Evolutionary conservation across 2,329 filamentous ascomycete species (phyloP), one percentile per base, ranked within the genome.

Genomic region (Cyclaneusma minus): DNA sequence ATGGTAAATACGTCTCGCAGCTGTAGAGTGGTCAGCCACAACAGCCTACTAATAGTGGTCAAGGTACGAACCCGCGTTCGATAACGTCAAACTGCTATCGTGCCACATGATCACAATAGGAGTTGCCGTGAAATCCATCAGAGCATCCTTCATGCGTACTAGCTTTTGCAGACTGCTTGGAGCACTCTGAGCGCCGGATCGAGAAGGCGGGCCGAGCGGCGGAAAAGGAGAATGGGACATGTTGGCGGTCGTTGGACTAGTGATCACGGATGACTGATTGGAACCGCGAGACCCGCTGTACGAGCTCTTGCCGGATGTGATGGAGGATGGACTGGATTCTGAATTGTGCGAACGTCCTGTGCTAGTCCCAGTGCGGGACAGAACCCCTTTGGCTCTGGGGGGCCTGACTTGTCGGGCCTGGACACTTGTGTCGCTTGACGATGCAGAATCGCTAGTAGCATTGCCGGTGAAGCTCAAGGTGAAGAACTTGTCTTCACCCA

Each of bases 41-140:
- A 21, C 18, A 8, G n/a, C 18, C 8, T 21, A 21, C 52, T 24
- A 51, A 39, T 30, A 54, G 51, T 21, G 53, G 46, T 11, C 40
- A 37, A n/a, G 43, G 29, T 3, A 44, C 41, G 21, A 51, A 4
- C 76, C 75, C 37, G 64, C 67, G 41, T 87, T 87, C 4, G 78
- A 73, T 22, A 83, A 71, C 0, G 68, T 72, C 24, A 83, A 70
- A 24, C 68, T 76, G 28, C 76, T 69, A 36, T 87, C 80, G 42
- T 74, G 77, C 80, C 80, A 85, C 70, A 84, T 79, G 13, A 76
- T 74, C 22, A 84, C 56, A 13, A 82, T 74, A 0, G 80, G 79
- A 43, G 81, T 71, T 33, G 70, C 65, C 14, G 80, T 79, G 20
- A 71, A 79, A 42, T 83, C 77, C 5, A 87, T 54, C 12, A 85